Percentiles rank a stretch among this genome's conserved stretches.
Conservation (phyloP, 1,284 basidiomycete species). For the Irpex rosettiformis region DNA sequence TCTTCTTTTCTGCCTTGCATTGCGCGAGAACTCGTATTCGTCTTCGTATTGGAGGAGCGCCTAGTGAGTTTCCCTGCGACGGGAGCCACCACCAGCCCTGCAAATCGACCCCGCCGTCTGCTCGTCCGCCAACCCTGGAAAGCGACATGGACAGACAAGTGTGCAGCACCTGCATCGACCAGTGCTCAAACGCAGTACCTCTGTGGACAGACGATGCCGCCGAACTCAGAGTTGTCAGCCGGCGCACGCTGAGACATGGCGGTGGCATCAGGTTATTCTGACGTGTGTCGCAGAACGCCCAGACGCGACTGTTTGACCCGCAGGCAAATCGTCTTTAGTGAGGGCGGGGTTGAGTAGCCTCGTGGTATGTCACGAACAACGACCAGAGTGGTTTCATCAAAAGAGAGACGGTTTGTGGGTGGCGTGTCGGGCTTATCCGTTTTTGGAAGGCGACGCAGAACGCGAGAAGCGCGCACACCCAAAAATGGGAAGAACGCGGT, state of each 20-base stretch:
- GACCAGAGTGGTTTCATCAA: background rate
- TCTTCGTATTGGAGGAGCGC: slow-evolving; percentile 8
- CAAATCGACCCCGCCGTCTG: slow-evolving; percentile 88
- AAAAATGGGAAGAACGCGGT: background rate
- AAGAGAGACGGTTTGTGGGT: background rate
- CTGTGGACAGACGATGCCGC: slow-evolving; percentile 46
- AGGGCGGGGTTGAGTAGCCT: slow-evolving; percentile 3
- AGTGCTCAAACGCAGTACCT: slow-evolving; percentile 75
- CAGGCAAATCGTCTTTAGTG: no score
- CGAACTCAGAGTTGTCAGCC: background rate
- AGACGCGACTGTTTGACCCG: no score
- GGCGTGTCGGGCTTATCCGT: background rate
- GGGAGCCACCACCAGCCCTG: slow-evolving; percentile 92
- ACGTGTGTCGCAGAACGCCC: no score
- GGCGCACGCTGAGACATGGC: background rate
- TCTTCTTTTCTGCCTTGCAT: slow-evolving; percentile 87
- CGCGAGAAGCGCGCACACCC: background rate
- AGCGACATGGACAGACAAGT: slow-evolving; percentile 77
- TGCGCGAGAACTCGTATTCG: slow-evolving; percentile 80
- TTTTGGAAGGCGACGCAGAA: slow-evolving; percentile 1
- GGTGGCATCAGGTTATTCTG: background rate
- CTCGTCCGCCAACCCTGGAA: slow-evolving; percentile 71
- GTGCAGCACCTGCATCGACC: slow-evolving; percentile 60
- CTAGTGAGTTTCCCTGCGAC: background rate
- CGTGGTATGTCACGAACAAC: background rate